Conservation (phyloP, 106 monocot genomes). For the Hemerocallis citrina region DNA sequence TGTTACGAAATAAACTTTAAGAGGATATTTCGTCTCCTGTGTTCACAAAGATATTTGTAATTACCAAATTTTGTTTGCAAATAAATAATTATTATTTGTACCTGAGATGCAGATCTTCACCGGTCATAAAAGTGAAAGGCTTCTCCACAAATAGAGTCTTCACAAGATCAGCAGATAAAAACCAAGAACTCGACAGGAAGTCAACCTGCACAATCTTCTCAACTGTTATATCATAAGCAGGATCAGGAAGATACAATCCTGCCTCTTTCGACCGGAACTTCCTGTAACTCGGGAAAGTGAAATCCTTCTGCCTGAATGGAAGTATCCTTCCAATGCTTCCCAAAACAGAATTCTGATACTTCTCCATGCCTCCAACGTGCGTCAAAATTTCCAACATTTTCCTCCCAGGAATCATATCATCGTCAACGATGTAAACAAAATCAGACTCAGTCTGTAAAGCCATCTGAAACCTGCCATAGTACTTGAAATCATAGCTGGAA, state of each 20-base stretch:
- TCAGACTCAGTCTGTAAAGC: constrained; percentile 88
- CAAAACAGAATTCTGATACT: constrained; percentile 84
- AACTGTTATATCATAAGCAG: constrained; percentile 82
- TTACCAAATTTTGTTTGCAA: too few species aligned
- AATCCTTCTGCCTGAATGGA: constrained; percentile 94
- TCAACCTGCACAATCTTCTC: constrained; percentile 85
- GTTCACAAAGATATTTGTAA: too few species aligned
- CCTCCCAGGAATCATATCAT: constrained; percentile 95
- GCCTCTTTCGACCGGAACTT: constrained; percentile 95
- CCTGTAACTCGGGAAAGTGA: constrained; percentile 92
- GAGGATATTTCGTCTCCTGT: too few species aligned
- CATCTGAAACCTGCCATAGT: constrained; percentile 96
- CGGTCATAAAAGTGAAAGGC: constrained; percentile 91
- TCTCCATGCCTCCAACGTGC: constrained; percentile 84
- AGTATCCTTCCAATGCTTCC: constrained; percentile 94
- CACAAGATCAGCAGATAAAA: constrained; percentile 84
- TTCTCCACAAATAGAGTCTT: constrained; percentile 90
- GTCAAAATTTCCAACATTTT: constrained; percentile 87
- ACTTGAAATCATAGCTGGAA: constrained; percentile 96
- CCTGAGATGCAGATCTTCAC: constrained; percentile 98
- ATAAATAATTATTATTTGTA: constrained; percentile 11
- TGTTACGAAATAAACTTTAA: too few species aligned
- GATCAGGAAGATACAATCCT: constrained; percentile 89
- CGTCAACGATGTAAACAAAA: constrained; percentile 94
- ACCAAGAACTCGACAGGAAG: constrained; percentile 98